phyloP scores from a whole-genome alignment of 177 flowering plant genomes.

The Telopea speciosissima region DNA sequence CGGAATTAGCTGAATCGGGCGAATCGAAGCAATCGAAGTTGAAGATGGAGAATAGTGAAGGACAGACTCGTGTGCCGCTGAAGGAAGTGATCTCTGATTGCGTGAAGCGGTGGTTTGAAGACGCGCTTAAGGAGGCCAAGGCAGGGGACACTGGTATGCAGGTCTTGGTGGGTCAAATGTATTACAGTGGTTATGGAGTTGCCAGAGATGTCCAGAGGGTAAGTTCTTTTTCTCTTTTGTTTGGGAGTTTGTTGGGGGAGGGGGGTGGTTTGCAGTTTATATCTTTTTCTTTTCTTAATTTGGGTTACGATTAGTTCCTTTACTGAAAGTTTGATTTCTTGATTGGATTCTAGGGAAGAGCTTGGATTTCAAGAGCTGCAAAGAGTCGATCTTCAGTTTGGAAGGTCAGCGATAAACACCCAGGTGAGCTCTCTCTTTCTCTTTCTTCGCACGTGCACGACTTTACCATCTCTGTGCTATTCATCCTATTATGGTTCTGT shows the following conservation, averaged over 20 bases:
- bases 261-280: neutral
- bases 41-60: slow-evolving; percentile 24
- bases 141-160: slow-evolving; percentile 64
- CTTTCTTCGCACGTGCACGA: neutral
- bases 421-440: slow-evolving; percentile 38
- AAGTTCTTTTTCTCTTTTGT: neutral
- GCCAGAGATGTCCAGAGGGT: slow-evolving; percentile 62
- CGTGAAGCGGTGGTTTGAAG: slow-evolving; percentile 68
- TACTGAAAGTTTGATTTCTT: neutral
- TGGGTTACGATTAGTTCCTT: neutral
- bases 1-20: slow-evolving; percentile 4
- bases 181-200: slow-evolving; percentile 70
- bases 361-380: slow-evolving; percentile 72
- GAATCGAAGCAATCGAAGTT: slow-evolving; percentile 8
- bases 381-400: slow-evolving; percentile 56
- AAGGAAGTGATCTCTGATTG: slow-evolving; percentile 66
- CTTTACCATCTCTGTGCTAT: neutral
- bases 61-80: slow-evolving; percentile 32
- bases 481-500: neutral
- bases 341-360: slow-evolving; percentile 41
- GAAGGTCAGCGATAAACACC: slow-evolving; percentile 66
- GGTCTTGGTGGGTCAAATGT: slow-evolving; percentile 77
- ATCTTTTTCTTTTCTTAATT: neutral
- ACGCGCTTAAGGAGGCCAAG: slow-evolving; percentile 73
- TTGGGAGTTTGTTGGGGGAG: neutral